Percentiles rank a stretch among this genome's conserved stretches.
phyloP scores from a whole-genome alignment of 306 rosid species.

The Spatholobus suberectus region DNA sequence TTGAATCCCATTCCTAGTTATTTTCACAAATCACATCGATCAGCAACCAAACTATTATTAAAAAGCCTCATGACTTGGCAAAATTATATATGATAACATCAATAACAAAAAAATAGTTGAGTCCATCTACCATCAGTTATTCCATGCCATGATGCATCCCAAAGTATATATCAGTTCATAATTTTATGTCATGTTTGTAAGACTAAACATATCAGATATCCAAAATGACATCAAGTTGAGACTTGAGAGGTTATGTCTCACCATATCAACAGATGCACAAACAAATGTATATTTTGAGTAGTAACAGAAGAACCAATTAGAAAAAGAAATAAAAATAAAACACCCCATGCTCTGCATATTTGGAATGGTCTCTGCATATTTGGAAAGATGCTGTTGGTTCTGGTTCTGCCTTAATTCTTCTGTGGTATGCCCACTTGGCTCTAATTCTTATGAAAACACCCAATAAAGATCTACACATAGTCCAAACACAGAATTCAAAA shows the following conservation, averaged over 20 bases:
- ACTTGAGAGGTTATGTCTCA: slow-evolving; percentile 10
- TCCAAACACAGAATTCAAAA: slow-evolving; percentile 66
- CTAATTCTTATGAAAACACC: slow-evolving; percentile 63
- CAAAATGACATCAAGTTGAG: background rate
- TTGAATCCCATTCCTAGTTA: background rate
- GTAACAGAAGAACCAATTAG: background rate
- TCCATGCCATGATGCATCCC: background rate
- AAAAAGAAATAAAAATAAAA: background rate
- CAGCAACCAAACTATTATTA: background rate
- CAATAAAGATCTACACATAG: slow-evolving; percentile 47
- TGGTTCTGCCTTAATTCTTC: slow-evolving; percentile 30
- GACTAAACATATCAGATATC: background rate
- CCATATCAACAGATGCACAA: background rate
- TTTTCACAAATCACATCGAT: background rate
- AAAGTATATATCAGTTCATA: background rate
- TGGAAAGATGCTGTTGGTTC: slow-evolving; percentile 66
- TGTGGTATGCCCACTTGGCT: slow-evolving; percentile 59
- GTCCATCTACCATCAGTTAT: background rate
- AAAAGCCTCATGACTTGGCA: background rate
- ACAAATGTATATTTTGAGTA: background rate
- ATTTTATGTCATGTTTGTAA: background rate
- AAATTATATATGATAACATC: background rate
- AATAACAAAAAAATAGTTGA: too few relatives aligned
- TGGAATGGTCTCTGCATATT: slow-evolving; percentile 68
- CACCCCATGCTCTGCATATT: background rate